phyloP scores from a whole-genome alignment of 345 rosid genomes.

The Cardamine occulta region DNA sequence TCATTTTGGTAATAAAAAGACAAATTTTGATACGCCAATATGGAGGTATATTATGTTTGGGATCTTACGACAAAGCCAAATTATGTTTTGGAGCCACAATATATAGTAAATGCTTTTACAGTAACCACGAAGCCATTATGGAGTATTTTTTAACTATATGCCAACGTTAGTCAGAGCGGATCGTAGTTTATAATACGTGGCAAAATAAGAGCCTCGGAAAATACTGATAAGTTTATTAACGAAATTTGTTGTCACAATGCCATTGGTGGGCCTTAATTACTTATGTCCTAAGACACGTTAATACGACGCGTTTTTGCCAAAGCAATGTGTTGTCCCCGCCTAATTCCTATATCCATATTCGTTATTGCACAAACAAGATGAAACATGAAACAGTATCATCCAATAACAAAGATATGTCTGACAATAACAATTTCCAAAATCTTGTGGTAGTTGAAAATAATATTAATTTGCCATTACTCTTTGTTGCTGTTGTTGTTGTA shows the following conservation, averaged over 20 bases:
- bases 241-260: not conserved
- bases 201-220: not conserved
- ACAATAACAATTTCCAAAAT: not conserved
- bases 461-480: not conserved
- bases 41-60: not conserved
- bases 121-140: not conserved
- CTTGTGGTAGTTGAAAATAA: not conserved
- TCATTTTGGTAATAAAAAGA: not conserved
- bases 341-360: constrained; percentile 6
- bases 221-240: not conserved
- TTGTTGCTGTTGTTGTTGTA: not conserved
- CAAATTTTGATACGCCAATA: not conserved
- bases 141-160: not conserved
- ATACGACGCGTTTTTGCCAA: constrained; percentile 25
- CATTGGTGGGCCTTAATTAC: constrained; percentile 1
- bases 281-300: constrained; percentile 20
- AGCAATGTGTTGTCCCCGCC: constrained; percentile 2
- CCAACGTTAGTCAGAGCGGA: not conserved
- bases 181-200: constrained; percentile 10
- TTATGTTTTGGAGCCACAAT: not conserved
- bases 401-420: not conserved
- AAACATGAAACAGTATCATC: not conserved
- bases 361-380: constrained; percentile 13
- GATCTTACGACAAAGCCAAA: not conserved
- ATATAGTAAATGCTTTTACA: not conserved